Percentiles rank a stretch among this genome's conserved stretches.
These are phyloP conservation scores for Yarrowia sp. DNA, from an alignment of 805 yeast species.

Conservation along the genomic window DNA sequence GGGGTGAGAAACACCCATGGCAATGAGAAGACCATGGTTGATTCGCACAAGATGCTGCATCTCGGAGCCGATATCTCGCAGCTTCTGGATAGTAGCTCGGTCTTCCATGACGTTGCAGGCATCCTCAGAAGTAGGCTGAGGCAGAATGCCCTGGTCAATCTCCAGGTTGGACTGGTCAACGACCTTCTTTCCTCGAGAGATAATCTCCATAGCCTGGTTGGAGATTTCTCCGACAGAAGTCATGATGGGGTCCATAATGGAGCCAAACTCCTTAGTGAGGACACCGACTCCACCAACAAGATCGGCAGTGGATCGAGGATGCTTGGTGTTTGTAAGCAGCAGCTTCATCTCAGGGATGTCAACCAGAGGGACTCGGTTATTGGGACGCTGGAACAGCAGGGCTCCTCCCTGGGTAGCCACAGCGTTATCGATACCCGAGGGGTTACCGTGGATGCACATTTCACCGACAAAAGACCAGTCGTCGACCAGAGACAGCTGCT, in stretches of 20 bases:
- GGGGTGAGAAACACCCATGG: constrained; percentile 93
- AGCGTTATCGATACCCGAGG: constrained; percentile 95
- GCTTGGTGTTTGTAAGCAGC: constrained; percentile 80
- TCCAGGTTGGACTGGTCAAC: constrained; percentile 51
- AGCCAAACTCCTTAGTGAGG: constrained; percentile 61
- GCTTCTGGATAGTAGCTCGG: constrained; percentile 41
- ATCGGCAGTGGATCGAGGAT: constrained; percentile 86
- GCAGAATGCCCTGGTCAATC: constrained; percentile 35
- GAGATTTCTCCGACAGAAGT: constrained; percentile 80
- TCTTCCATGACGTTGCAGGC: constrained; percentile 28
- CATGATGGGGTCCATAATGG: constrained; percentile 63
- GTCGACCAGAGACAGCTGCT: constrained; percentile 61
- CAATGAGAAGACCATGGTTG: constrained; percentile 85
- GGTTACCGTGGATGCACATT: constrained; percentile 94
- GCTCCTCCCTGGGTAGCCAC: constrained; percentile 98
- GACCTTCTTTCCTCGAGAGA: constrained; percentile 60
- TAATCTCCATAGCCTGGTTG: constrained; percentile 70
- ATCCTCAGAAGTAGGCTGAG: constrained; percentile 40
- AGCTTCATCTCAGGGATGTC: constrained; percentile 77
- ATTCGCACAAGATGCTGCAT: constrained; percentile 72
- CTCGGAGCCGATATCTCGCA: constrained; percentile 43
- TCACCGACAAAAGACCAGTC: constrained; percentile 93
- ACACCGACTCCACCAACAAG: constrained; percentile 79
- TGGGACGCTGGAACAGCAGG: constrained; percentile 76
- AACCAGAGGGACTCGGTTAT: constrained; percentile 68